These are phyloP conservation scores for Debaryomyces castellii DNA, from an alignment of 805 yeast genomes.

Conservation along the genomic window DNA sequence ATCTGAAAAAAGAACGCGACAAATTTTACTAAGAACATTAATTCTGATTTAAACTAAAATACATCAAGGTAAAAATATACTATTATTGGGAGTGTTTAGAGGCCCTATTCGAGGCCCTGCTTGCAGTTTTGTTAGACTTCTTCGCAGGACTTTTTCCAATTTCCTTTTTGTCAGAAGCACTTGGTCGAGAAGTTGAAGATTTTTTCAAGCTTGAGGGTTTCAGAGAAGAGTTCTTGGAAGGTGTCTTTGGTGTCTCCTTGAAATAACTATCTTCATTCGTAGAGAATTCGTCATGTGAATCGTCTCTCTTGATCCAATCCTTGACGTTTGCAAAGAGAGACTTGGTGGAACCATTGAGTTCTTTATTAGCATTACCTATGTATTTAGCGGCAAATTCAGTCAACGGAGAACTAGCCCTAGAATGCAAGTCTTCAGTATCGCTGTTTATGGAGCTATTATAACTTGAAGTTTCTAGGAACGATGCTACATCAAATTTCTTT, in stretches of 20 bases:
- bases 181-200: not conserved
- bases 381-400: conserved; percentile 65
- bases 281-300: conserved; percentile 29
- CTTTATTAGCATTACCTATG: conserved; percentile 53
- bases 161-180: conserved; percentile 6
- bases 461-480: conserved; percentile 22
- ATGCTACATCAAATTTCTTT: conserved; percentile 33
- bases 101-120: conserved; percentile 1
- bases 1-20: conserved; percentile 1
- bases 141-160: not conserved
- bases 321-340: conserved; percentile 40
- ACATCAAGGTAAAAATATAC: not conserved
- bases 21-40: conserved; percentile 6
- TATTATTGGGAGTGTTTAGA: not conserved
- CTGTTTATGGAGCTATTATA: conserved; percentile 16
- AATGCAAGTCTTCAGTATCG: conserved; percentile 28
- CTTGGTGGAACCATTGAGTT: conserved; percentile 29
- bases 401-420: conserved; percentile 50
- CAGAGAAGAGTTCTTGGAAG: not conserved
- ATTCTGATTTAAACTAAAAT: not conserved
- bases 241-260: conserved; percentile 1
- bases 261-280: conserved; percentile 17
- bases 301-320: conserved; percentile 41
- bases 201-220: not conserved
- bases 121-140: conserved; percentile 5